Conservation (phyloP, 202 grass and related monocot genomes). For the Musa balbisiana region DNA sequence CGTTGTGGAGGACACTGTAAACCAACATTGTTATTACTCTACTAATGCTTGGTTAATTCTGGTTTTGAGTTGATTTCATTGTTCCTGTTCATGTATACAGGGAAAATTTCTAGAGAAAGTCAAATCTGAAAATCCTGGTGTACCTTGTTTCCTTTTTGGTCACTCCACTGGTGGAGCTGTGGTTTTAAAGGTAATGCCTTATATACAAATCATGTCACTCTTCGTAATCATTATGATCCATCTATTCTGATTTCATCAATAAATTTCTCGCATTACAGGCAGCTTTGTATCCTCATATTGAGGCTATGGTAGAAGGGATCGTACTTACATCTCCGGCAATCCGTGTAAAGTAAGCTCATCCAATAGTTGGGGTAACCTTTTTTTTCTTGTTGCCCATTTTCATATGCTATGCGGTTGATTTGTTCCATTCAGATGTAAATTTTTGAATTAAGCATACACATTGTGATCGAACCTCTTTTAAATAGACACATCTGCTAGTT, state of each 20-base stretch:
- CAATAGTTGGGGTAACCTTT: constrained; percentile 78
- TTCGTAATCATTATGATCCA: background rate
- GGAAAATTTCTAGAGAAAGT: constrained; percentile 65
- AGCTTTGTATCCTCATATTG: constrained; percentile 59
- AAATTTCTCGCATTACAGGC: constrained; percentile 39
- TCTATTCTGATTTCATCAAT: constrained; percentile 2
- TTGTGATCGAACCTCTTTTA: too few species aligned
- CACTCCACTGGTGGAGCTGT: constrained; percentile 92
- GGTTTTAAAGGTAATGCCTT: constrained; percentile 69
- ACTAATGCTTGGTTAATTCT: background rate
- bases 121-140: constrained; percentile 45
- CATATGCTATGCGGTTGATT: background rate
- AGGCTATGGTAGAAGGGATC: constrained; percentile 68
- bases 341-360: constrained; percentile 79
- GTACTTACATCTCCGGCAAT: constrained; percentile 86
- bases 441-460: too few species aligned
- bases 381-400: constrained; percentile 3
- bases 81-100: constrained; percentile 15
- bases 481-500: too few species aligned
- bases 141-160: constrained; percentile 88
- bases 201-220: background rate
- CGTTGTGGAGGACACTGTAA: constrained; percentile 76
- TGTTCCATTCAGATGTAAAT: background rate
- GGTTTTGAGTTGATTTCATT: background rate
- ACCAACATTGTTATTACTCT: background rate